These are phyloP conservation scores for Prinsepia uniflora DNA, from an alignment of 306 rosid species.

Conservation along the genomic window DNA sequence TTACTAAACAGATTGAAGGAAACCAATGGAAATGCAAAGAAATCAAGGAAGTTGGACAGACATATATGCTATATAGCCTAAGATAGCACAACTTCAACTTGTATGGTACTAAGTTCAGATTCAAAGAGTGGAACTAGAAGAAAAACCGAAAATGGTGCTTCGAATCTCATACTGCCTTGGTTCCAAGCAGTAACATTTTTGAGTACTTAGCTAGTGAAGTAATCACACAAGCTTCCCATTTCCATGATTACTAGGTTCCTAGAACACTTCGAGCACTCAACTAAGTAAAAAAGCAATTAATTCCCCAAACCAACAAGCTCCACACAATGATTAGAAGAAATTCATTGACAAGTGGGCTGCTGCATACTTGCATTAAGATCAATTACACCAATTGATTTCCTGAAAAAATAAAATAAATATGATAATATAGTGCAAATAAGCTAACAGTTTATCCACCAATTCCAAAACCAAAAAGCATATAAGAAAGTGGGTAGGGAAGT, in stretches of 20 bases:
- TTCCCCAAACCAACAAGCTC: not conserved
- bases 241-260: not conserved
- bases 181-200: not conserved
- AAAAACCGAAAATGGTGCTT: not conserved
- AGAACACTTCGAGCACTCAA: not conserved
- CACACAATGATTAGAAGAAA: not conserved
- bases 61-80: not conserved
- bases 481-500: not conserved
- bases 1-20: not conserved
- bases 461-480: not conserved
- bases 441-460: conserved; percentile 1
- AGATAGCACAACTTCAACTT: not conserved
- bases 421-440: not conserved
- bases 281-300: not conserved
- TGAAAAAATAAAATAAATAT: not conserved
- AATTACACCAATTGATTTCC: not conserved
- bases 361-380: not conserved
- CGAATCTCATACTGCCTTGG: not conserved
- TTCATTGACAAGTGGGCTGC: not conserved
- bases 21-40: not conserved
- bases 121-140: not conserved
- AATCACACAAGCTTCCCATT: not conserved
- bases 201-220: not conserved
- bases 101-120: not conserved
- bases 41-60: not conserved